Evolutionary conservation across 2,329 filamentous ascomycete genomes (phyloP).

Genomic region (Paracamarosporium sp.): DNA sequence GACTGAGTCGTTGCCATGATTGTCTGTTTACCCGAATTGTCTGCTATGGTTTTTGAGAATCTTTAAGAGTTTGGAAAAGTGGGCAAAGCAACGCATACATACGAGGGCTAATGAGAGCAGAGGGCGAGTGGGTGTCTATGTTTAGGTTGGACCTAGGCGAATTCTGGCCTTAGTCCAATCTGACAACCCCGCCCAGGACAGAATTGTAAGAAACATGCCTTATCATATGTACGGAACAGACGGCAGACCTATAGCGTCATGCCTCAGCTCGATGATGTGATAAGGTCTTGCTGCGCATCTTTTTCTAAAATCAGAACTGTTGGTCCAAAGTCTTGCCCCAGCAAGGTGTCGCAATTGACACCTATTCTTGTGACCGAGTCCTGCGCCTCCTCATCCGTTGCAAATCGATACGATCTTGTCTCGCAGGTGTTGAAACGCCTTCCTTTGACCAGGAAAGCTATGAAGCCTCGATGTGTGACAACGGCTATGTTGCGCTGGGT

Average conservation of each 20-base stretch:
- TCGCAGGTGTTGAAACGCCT: slow-evolving; percentile 23
- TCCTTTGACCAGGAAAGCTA: slow-evolving; percentile 23
- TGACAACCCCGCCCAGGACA: neutral
- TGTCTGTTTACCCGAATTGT: neutral
- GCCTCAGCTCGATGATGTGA: neutral
- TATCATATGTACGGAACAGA: neutral
- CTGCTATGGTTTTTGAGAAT: neutral
- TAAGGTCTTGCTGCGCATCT: neutral
- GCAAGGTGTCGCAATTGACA: slow-evolving; percentile 16
- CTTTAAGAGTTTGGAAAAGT: too few species aligned
- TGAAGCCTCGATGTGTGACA: slow-evolving; percentile 27
- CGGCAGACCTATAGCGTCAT: neutral
- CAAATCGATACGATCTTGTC: slow-evolving; percentile 22
- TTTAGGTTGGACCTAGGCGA: neutral
- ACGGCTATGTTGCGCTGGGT: slow-evolving; percentile 21
- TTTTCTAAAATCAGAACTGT: slow-evolving; percentile 18
- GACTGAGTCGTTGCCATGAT: slow-evolving; percentile 3
- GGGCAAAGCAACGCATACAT: too few species aligned
- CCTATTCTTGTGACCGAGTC: slow-evolving; percentile 15
- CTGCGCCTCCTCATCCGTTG: slow-evolving; percentile 13
- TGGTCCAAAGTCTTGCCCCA: slow-evolving; percentile 27
- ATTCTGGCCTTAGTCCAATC: neutral
- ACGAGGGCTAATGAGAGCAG: too few species aligned
- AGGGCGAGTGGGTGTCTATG: too few species aligned
- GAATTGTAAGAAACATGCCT: neutral